Conservation (phyloP, 2,329 filamentous ascomycete genomes). For the Ophiostoma montium region DNA sequence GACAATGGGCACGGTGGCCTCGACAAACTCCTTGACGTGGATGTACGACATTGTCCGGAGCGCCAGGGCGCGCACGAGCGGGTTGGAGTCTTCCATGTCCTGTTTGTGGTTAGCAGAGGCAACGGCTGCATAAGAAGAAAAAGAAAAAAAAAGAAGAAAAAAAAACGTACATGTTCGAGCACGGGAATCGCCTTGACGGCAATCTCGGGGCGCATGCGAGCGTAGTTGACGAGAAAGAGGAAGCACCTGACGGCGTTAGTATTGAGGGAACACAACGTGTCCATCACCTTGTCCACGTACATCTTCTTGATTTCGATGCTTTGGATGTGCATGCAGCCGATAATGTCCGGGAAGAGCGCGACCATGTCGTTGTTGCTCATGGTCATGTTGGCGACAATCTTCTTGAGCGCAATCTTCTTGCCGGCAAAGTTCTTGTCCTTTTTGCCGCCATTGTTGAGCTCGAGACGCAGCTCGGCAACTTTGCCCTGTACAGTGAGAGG, state of each 20-base stretch:
- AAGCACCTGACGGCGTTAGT: constrained; percentile 58
- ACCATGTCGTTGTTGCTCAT: constrained; percentile 99
- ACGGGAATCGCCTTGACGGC: constrained; percentile 86
- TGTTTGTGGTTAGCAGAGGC: no score
- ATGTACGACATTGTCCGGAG: constrained; percentile 95
- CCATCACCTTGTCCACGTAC: constrained; percentile 34
- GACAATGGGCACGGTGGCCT: constrained; percentile 72
- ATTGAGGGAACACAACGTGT: not conserved
- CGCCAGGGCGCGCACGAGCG: constrained; percentile 80
- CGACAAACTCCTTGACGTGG: constrained; percentile 89
- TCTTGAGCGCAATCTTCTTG: constrained; percentile 98
- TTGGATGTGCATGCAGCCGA: constrained; percentile 86
- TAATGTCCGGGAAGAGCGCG: constrained; percentile 86
- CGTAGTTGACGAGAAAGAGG: constrained; percentile 92
- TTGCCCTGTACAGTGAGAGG: constrained; percentile 72
- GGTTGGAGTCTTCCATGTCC: constrained; percentile 91
- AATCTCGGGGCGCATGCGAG: constrained; percentile 83
- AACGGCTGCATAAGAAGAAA: no score
- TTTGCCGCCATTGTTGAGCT: constrained; percentile 84
- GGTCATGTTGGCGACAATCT: constrained; percentile 99
- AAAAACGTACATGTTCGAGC: constrained; percentile 33
- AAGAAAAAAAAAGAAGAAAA: no score
- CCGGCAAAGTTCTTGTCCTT: constrained; percentile 93
- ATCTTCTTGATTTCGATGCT: constrained; percentile 99
- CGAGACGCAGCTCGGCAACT: constrained; percentile 88